Percentiles rank a stretch among this genome's conserved stretches.
Conservation (phyloP, 2,329 filamentous ascomycete genomes). For the Basipetospora sp. region DNA sequence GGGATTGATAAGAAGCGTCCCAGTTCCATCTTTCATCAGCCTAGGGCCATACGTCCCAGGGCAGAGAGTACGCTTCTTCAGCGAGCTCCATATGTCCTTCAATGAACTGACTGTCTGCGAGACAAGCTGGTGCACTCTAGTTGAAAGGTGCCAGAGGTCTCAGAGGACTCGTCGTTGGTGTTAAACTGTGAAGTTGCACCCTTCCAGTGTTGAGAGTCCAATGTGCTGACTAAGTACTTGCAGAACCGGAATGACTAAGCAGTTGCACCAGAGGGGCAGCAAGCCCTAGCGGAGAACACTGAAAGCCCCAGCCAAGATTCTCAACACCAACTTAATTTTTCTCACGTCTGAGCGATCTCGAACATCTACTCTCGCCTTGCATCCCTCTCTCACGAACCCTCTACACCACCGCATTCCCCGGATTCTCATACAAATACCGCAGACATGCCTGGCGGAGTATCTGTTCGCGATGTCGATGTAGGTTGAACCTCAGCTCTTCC, state of each 20-base stretch:
- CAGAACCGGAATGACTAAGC: neutral
- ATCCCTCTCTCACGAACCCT: slow-evolving; percentile 12
- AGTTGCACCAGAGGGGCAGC: slow-evolving; percentile 26
- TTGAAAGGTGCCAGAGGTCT: no score
- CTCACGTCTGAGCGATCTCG: slow-evolving; percentile 2
- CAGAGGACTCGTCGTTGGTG: no score
- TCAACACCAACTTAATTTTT: slow-evolving; percentile 7
- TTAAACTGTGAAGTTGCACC: no score
- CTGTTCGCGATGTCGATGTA: slow-evolving; percentile 77
- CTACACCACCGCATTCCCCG: slow-evolving; percentile 14
- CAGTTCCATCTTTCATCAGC: no score
- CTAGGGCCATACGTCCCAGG: no score
- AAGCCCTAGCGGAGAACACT: slow-evolving; percentile 3
- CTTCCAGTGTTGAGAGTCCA: no score
- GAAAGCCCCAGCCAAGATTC: slow-evolving; percentile 3
- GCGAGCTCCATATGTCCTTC: no score
- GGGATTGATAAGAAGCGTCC: no score
- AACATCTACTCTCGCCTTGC: slow-evolving; percentile 12
- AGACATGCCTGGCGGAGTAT: slow-evolving; percentile 67
- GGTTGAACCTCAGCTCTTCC: slow-evolving; percentile 23
- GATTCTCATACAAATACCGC: slow-evolving; percentile 31
- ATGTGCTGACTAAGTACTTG: slow-evolving; percentile 6
- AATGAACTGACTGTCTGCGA: no score
- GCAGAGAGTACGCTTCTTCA: no score
- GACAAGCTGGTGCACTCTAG: no score